Conservation (phyloP, 257 asterid genomes). For the Leptodermis oblonga region DNA sequence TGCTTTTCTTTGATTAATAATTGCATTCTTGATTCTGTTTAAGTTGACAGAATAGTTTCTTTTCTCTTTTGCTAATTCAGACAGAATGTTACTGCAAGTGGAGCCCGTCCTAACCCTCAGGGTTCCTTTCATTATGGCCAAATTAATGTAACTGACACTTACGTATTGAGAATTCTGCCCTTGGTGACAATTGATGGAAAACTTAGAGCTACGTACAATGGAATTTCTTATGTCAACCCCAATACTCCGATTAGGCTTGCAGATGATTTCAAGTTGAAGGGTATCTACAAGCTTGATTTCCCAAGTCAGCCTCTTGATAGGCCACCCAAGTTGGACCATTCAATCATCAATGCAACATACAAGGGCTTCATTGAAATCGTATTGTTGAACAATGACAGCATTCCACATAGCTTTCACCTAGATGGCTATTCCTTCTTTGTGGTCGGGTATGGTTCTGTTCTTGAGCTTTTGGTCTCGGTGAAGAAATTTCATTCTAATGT, state of each 20-base stretch:
- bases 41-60: background rate
- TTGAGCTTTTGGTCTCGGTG: background rate
- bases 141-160: conserved; percentile 68
- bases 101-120: conserved; percentile 99
- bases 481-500: conserved; percentile 2
- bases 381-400: conserved; percentile 78
- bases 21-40: background rate
- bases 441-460: conserved; percentile 58
- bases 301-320: conserved; percentile 57
- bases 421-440: conserved; percentile 94
- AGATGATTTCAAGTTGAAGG: conserved; percentile 59
- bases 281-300: conserved; percentile 85
- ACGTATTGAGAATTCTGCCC: conserved; percentile 53
- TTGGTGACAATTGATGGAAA: conserved; percentile 57
- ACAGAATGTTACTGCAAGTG: conserved; percentile 87
- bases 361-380: conserved; percentile 84
- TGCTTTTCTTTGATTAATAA: background rate
- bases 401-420: conserved; percentile 73
- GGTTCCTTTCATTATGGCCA: conserved; percentile 91
- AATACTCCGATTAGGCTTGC: conserved; percentile 79
- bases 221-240: conserved; percentile 78
- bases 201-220: conserved; percentile 62
- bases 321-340: conserved; percentile 51
- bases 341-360: conserved; percentile 77
- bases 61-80: conserved; percentile 29